Base-by-base conservation (phyloP, 1,139 yeast species). In the Diutina neorugosa region DNA sequence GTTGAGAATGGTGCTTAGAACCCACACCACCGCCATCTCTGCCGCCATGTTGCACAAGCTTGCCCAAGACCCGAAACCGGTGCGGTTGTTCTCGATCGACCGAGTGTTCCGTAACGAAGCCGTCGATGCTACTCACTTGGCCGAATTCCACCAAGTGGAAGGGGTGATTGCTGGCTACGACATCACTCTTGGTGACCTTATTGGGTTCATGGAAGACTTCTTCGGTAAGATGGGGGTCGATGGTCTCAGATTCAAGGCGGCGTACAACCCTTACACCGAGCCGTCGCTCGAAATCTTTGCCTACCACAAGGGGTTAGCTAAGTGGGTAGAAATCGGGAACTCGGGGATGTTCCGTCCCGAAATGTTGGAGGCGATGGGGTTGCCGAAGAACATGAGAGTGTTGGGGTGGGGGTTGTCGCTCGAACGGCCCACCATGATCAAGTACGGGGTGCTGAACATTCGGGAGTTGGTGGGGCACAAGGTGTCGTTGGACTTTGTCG, bases 291-390 rank as follows among this genome's bases (percentile, higher is more conserved):
- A 94, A 74, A 93, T 94, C 62, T 94, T 86, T 70, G 94, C 98
- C 55, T 93, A 89, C 85, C 99, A 94, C 72, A 84, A 83, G 63
- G 97, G 96, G 52, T 79, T 94, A 63, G 84, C 80, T 63, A 93
- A 90, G 69, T 94, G 98, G 98, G 98, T 94, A 58, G 99, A 94
- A 76, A 91, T 94, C 65, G 99, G 99, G 69, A 94, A 94, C 77
- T 89, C 97, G 23, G 99, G 98, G 69, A 86, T 94, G 96, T 94
- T 94, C 78, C 84, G 99, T 73, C 98, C 99, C 23, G 99, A 94
- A 71, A 94, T 94, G 99, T 79, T 94, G 68, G 96, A 90, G 72
- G 75, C 96, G 51, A 91, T 93, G 98, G 98, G 98, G 41, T 79
- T 94, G 65, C 98, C 98, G 57, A 84, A 85, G 75, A 86, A 89